A percentile compares a stretch with the other conserved stretches of the same genome.
These are phyloP conservation scores for Fomitopsis palustris DNA, from an alignment of 1,284 basidiomycete genomes.

Conservation along the genomic window DNA sequence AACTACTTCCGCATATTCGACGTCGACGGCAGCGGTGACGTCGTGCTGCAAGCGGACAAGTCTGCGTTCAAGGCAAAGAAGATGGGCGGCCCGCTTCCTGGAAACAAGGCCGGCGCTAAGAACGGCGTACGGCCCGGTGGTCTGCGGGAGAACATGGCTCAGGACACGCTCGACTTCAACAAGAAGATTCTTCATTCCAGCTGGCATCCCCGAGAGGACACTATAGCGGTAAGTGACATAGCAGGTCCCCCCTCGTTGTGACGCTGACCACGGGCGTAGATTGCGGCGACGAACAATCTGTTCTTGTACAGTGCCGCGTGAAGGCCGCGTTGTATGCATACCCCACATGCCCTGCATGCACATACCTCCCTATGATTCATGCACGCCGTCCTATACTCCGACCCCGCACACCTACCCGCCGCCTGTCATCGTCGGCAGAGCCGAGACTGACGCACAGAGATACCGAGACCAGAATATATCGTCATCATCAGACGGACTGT, in stretches of 20 bases:
- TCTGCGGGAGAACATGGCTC: conserved; percentile 81
- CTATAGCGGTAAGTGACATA: conserved; percentile 77
- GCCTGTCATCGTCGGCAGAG: conserved; percentile 11
- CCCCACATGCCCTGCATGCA: conserved; percentile 7
- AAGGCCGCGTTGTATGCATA: conserved; percentile 21
- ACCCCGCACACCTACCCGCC: conserved; percentile 9
- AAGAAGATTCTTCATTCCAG: conserved; percentile 99
- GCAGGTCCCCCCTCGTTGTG: neutral
- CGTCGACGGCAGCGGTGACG: conserved; percentile 84
- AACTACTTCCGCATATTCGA: conserved; percentile 99
- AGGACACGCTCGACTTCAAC: conserved; percentile 94
- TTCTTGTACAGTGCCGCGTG: conserved; percentile 84
- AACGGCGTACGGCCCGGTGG: conserved; percentile 65
- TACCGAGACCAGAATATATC: conserved; percentile 13
- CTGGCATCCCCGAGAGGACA: conserved; percentile 97
- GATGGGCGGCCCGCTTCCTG: conserved; percentile 79
- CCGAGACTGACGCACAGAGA: conserved; percentile 19
- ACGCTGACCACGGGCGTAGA: conserved; percentile 42
- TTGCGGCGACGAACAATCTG: conserved; percentile 93
- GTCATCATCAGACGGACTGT: conserved; percentile 13
- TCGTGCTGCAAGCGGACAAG: conserved; percentile 98
- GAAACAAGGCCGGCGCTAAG: conserved; percentile 66
- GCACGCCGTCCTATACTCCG: neutral
- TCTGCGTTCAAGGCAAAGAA: conserved; percentile 99
- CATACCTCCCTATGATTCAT: neutral